Base-by-base conservation (phyloP, 805 yeast species). In the Candida taoyuanica region DNA sequence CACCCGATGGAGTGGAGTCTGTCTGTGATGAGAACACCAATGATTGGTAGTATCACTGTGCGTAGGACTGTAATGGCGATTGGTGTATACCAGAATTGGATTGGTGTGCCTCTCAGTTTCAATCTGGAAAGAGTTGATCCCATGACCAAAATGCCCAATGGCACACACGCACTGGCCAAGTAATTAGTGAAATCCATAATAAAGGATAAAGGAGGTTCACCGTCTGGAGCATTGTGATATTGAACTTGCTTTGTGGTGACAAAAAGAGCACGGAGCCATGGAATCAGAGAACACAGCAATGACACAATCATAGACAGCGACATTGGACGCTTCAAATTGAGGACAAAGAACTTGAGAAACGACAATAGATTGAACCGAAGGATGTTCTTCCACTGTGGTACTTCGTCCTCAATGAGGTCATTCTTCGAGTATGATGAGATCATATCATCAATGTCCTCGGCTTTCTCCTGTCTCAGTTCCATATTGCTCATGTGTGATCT, bases 101-200 rank as follows among this genome's bases (percentile, higher is more conserved):
- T 16, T 26, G 59, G 88, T 65, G 18, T 68, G 56, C 29, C 29
- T 13, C 69, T 73, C 24, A 87, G 63, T 40, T 74, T 65, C 33
- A 91, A 68, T 35, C 96, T 65, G 2, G 96, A 84, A 29, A 91
- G 75, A 4, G 96, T 88, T 4, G 91, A 95, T 1, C 98, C 98
- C 18, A 93, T 60, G 32, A 93, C 58, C 34, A 87, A 59, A 42
- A 91, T 68, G 4, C 98, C 98, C 39, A 87, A 64, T 3, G 97
- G 98, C 21, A 91, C 98, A 29, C 86, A 79, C 0, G 97, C 96
- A 3, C 79, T 76, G 0, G 95, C 96, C 4, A 93, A 65, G 55
- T 89, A 93, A 8, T 74, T 55, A 1, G 89, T 67, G 44, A 78
- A 76, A 55, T 91, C 96, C 76, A 91, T 84, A 5, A 91, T 47